phyloP scores from a whole-genome alignment of 148 eudicot species.

The Arctostaphylos glauca region DNA sequence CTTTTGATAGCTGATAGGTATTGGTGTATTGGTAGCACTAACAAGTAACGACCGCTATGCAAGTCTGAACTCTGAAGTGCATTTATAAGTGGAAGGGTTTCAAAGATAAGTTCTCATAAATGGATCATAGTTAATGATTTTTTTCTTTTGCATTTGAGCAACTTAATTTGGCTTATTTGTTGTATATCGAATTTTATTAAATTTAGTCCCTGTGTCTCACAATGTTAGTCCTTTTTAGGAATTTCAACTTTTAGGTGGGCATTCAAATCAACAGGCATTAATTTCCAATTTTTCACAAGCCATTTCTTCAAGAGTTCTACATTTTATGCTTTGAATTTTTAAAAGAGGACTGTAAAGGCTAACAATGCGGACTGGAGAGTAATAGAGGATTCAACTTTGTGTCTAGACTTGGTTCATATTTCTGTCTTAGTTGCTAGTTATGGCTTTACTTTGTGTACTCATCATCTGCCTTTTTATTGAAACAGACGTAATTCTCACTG shows the following conservation, averaged over 20 bases:
- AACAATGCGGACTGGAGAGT: not conserved
- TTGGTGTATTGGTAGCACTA: not conserved
- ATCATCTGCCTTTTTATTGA: conserved; percentile 35
- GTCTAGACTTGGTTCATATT: not conserved
- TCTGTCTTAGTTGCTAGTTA: conserved; percentile 5
- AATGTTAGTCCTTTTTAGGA: not conserved
- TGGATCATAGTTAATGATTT: not conserved
- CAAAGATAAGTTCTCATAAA: not conserved
- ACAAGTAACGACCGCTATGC: not conserved
- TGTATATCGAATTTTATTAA: not conserved
- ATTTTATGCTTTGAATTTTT: not conserved
- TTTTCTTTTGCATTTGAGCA: not conserved
- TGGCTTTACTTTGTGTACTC: conserved; percentile 11
- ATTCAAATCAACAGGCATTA: not conserved
- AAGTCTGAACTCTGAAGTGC: not conserved
- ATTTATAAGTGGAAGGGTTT: not conserved
- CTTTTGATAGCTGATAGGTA: not conserved
- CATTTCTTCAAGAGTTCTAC: not conserved
- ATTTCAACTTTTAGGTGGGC: not conserved
- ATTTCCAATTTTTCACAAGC: not conserved
- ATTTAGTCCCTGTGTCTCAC: not conserved
- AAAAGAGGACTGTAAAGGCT: not conserved
- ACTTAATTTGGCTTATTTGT: not conserved
- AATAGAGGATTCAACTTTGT: not conserved
- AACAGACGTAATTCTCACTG: conserved; percentile 76